Evolutionary conservation across 768 basidiomycete genomes (phyloP).

Genomic region (Mycena haematopus): DNA sequence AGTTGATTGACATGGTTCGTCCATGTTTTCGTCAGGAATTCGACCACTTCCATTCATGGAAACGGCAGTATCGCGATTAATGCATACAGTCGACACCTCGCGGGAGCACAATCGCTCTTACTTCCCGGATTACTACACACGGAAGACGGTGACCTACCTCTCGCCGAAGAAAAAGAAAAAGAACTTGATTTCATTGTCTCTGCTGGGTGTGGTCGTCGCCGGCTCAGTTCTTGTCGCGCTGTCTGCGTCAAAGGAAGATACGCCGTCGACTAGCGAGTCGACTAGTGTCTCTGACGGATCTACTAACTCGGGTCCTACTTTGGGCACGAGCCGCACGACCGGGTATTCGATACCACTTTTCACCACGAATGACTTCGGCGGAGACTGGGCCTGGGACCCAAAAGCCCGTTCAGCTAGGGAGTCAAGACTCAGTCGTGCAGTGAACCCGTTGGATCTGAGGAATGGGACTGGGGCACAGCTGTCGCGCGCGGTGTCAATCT

Average conservation of each 20-base stretch:
- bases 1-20: constrained; percentile 30
- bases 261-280: constrained; percentile 25
- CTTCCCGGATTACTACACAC: not conserved
- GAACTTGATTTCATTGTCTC: constrained; percentile 34
- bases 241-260: constrained; percentile 35
- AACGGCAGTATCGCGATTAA: constrained; percentile 5
- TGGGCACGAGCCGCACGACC: constrained; percentile 71
- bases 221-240: constrained; percentile 51
- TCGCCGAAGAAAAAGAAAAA: constrained; percentile 32
- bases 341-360: constrained; percentile 83
- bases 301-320: constrained; percentile 36
- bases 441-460: constrained; percentile 70
- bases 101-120: constrained; percentile 3
- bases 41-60: not conserved
- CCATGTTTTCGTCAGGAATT: not conserved
- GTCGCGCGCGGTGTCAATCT: constrained; percentile 59
- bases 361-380: constrained; percentile 77
- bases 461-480: constrained; percentile 77
- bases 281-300: constrained; percentile 2
- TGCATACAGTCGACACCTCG: not conserved
- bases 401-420: constrained; percentile 72
- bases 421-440: constrained; percentile 84
- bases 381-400: constrained; percentile 80
- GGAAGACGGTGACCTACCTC: constrained; percentile 2
- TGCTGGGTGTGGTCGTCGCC: constrained; percentile 41